Conservation (phyloP, 2,329 filamentous ascomycete genomes). For the Nemania diffusa region DNA sequence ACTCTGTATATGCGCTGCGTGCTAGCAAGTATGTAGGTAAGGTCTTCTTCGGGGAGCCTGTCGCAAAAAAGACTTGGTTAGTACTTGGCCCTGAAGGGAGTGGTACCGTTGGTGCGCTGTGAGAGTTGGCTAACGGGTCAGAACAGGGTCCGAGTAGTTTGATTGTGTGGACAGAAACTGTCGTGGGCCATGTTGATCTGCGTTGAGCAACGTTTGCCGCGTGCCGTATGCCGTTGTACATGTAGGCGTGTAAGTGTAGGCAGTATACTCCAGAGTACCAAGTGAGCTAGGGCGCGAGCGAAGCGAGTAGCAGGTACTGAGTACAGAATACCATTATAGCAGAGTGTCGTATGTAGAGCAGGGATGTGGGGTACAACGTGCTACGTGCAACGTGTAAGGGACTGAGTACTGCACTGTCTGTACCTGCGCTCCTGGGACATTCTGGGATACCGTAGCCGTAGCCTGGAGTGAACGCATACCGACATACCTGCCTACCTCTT, state of each 20-base stretch:
- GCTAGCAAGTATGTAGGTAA: too few relatives aligned
- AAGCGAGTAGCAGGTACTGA: conserved; percentile 2
- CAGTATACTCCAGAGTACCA: neutral
- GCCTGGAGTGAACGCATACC: neutral
- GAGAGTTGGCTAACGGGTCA: conserved; percentile 21
- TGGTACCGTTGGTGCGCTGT: conserved; percentile 2
- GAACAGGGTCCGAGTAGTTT: conserved; percentile 22
- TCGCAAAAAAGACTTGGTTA: conserved; percentile 4
- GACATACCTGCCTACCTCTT: neutral
- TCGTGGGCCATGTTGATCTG: conserved; percentile 38
- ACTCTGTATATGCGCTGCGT: neutral
- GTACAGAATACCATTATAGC: neutral
- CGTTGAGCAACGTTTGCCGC: conserved; percentile 34
- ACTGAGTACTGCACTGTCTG: neutral
- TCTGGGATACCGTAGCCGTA: neutral
- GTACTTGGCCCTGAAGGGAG: neutral
- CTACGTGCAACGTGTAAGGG: neutral
- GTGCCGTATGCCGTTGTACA: conserved; percentile 32
- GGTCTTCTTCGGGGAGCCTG: conserved; percentile 14
- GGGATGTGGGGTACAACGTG: conserved; percentile 4
- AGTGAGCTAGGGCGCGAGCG: neutral
- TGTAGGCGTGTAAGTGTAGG: neutral
- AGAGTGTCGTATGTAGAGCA: neutral
- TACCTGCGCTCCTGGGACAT: neutral
- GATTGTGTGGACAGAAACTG: conserved; percentile 29